phyloP scores from a whole-genome alignment of 1,284 basidiomycete species.

The Ceratobasidium sp. region DNA sequence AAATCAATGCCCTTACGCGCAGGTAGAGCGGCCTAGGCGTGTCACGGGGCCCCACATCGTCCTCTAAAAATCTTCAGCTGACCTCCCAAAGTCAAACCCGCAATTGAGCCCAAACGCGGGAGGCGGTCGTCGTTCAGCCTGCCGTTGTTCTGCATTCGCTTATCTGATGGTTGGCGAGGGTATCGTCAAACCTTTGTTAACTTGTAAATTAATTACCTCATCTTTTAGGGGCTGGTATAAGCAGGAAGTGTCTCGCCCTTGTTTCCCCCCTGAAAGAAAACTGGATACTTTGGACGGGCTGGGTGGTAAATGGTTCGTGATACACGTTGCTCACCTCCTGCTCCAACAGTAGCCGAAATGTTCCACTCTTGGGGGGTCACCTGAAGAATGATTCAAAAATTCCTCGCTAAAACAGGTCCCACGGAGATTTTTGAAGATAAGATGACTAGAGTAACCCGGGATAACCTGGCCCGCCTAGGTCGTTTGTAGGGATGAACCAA shows the following conservation, averaged over 20 bases:
- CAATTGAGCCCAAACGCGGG: slow-evolving; percentile 28
- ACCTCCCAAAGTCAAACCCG: neutral
- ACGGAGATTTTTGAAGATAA: slow-evolving; percentile 8
- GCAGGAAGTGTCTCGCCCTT: slow-evolving; percentile 4
- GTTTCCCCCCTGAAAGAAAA: neutral
- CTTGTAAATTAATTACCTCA: slow-evolving; percentile 22
- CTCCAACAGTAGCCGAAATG: neutral
- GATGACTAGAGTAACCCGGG: neutral
- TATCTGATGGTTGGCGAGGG: slow-evolving; percentile 3
- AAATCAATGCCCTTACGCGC: slow-evolving; percentile 28
- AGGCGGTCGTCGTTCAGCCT: neutral
- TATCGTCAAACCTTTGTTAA: slow-evolving; percentile 17
- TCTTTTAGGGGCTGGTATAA: slow-evolving; percentile 10
- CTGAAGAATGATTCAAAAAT: neutral
- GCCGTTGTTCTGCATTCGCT: slow-evolving; percentile 10
- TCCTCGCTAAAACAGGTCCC: neutral
- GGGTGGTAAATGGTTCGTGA: slow-evolving; percentile 19
- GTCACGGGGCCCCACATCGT: slow-evolving; percentile 29
- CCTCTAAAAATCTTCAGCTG: slow-evolving; percentile 17
- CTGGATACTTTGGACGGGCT: neutral
- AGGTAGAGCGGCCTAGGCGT: slow-evolving; percentile 33
- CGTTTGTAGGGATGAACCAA: neutral
- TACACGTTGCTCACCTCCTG: slow-evolving; percentile 24
- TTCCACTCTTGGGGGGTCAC: neutral
- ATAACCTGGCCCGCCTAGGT: neutral